A percentile compares a stretch with the other conserved stretches of the same genome.
Conservation (phyloP, 2,329 filamentous ascomycete genomes). For the Anthostomella pinea region DNA sequence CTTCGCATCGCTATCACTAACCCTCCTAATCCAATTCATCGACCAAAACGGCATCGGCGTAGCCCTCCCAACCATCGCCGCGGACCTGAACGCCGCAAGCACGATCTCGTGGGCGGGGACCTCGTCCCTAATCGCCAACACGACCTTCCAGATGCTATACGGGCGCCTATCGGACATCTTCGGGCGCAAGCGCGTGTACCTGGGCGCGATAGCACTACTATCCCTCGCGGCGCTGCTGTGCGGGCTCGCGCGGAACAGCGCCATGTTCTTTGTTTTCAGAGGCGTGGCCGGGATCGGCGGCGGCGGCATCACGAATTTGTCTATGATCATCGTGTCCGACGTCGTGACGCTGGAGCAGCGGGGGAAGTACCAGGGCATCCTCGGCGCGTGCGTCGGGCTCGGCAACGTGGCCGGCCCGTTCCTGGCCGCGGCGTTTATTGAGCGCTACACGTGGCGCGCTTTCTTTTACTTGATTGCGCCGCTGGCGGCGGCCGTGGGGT, state of each 20-base stretch:
- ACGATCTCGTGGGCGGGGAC: constrained; percentile 21
- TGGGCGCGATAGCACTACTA: constrained; percentile 39
- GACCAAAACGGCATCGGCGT: constrained; percentile 23
- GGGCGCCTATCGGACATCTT: constrained; percentile 47
- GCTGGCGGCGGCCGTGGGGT: constrained; percentile 42
- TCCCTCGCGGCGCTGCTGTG: constrained; percentile 40
- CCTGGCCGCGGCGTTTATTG: constrained; percentile 19
- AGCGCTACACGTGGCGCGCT: constrained; percentile 31
- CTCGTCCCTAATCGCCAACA: constrained; percentile 25
- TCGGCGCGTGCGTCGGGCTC: constrained; percentile 20
- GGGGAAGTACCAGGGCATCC: constrained; percentile 35
- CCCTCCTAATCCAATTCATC: constrained; percentile 10
- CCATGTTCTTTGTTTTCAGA: constrained; percentile 31
- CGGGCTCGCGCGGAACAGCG: constrained; percentile 23
- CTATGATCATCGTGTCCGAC: constrained; percentile 36
- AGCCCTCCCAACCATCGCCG: constrained; percentile 20
- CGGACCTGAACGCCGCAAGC: constrained; percentile 14
- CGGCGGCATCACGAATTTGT: constrained; percentile 29
- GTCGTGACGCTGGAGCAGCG: constrained; percentile 34
- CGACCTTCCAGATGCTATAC: constrained; percentile 43
- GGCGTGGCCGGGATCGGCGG: constrained; percentile 29
- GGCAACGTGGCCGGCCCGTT: constrained; percentile 27
- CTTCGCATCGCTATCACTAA: constrained; percentile 6
- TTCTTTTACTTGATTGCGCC: constrained; percentile 50
- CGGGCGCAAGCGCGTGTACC: constrained; percentile 39